A percentile compares a stretch with the other conserved stretches of the same genome.
phyloP scores from a whole-genome alignment of 345 rosid species.

The Camelina neglecta region DNA sequence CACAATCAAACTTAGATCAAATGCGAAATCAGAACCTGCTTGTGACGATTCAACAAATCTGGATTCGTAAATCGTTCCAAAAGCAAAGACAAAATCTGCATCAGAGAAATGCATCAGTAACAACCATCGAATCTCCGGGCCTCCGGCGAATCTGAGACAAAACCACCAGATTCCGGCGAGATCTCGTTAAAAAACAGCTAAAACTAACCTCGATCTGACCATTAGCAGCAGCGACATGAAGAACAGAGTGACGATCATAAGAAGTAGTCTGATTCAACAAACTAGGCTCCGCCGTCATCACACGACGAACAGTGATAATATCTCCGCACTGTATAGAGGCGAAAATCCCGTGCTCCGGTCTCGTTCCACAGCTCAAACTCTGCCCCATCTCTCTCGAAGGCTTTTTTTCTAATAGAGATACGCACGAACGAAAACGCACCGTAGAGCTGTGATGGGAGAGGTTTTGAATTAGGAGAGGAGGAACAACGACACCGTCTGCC shows the following conservation, averaged over 20 bases:
- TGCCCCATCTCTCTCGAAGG: slow-evolving; percentile 71
- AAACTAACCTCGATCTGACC: slow-evolving; percentile 92
- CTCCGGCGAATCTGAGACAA: slow-evolving; percentile 13
- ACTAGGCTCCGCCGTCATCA: slow-evolving; percentile 62
- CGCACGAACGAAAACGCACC: no score
- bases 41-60: slow-evolving; percentile 84
- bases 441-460: not conserved
- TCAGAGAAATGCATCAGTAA: slow-evolving; percentile 15
- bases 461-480: not conserved
- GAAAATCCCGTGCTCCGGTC: slow-evolving; percentile 71
- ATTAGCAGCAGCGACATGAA: slow-evolving; percentile 95
- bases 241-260: slow-evolving; percentile 84
- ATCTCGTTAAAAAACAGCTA: not conserved
- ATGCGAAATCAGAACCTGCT: slow-evolving; percentile 63
- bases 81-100: slow-evolving; percentile 76
- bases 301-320: slow-evolving; percentile 49
- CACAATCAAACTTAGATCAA: slow-evolving; percentile 3
- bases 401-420: no score
- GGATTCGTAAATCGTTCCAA: slow-evolving; percentile 77
- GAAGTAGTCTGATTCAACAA: slow-evolving; percentile 60
- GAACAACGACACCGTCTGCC: slow-evolving; percentile 53
- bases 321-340: slow-evolving; percentile 83
- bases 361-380: slow-evolving; percentile 78
- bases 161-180: slow-evolving; percentile 27
- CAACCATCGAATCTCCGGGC: not conserved